A percentile compares a stretch with the other conserved stretches of the same genome.
These are phyloP conservation scores for Meripilus lineatus DNA, from an alignment of 1,284 basidiomycete genomes.

Conservation along the genomic window DNA sequence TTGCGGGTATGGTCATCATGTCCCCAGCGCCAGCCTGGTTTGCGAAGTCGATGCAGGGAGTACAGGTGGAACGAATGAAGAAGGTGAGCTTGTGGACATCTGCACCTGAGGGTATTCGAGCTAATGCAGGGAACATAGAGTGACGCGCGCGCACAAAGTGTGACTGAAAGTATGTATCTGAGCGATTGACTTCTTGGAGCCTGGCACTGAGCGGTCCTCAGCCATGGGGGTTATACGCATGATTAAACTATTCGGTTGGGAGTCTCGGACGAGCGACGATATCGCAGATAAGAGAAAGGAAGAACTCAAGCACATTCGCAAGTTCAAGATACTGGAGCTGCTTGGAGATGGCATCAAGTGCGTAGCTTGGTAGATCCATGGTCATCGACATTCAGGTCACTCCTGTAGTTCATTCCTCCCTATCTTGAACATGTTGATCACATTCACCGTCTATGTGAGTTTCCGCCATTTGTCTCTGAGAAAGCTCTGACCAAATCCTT, in stretches of 20 bases:
- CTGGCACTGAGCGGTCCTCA: conserved; percentile 6
- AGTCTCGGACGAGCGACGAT: conserved; percentile 38
- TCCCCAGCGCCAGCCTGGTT: conserved; percentile 46
- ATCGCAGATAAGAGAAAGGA: conserved; percentile 47
- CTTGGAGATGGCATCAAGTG: conserved; percentile 36
- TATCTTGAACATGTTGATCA: conserved; percentile 59
- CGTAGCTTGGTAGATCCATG: conserved; percentile 16
- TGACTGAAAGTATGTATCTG: conserved; percentile 40
- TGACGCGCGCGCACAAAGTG: conserved; percentile 43
- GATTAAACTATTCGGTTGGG: conserved; percentile 56
- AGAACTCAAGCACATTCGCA: conserved; percentile 48
- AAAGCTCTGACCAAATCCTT: not conserved
- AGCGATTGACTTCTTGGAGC: not conserved
- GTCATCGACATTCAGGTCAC: conserved; percentile 2
- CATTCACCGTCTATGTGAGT: conserved; percentile 54
- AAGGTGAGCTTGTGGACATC: conserved; percentile 19
- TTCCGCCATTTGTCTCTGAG: not conserved
- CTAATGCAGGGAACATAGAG: conserved; percentile 27
- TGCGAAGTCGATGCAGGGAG: conserved; percentile 22
- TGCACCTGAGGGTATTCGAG: conserved; percentile 3
- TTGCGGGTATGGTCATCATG: conserved; percentile 44
- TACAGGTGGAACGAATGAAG: conserved; percentile 28
- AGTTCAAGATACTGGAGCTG: conserved; percentile 35
- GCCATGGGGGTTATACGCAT: conserved; percentile 42
- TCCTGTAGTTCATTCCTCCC: conserved; percentile 53